phyloP scores from a whole-genome alignment of 768 basidiomycete genomes.

The Naganishia kalamii region DNA sequence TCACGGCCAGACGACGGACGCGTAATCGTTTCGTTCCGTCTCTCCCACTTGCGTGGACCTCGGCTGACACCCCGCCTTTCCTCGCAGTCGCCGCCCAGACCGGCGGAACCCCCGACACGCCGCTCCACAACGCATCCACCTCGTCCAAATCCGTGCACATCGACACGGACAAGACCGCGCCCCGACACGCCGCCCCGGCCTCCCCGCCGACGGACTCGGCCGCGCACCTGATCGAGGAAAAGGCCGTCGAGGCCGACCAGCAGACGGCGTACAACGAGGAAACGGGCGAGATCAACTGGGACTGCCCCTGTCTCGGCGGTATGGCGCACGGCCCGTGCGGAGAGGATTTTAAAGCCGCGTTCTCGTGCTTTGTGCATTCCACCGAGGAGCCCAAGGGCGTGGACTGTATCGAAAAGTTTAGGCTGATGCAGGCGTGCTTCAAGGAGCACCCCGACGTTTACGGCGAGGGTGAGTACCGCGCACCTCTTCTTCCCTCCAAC shows the following conservation, averaged over 20 bases:
- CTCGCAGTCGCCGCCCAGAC: conserved; percentile 18
- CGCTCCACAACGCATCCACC: conserved; percentile 19
- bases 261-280: conserved; percentile 80
- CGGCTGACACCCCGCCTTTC: background rate
- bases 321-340: conserved; percentile 99
- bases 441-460: conserved; percentile 92
- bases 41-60: too few relatives aligned
- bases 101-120: conserved; percentile 22
- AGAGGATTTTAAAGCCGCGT: conserved; percentile 83
- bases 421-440: conserved; percentile 96
- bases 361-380: conserved; percentile 91
- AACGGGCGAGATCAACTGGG: conserved; percentile 99
- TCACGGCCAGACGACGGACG: background rate
- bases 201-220: background rate
- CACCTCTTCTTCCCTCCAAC: background rate
- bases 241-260: conserved; percentile 24
- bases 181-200: background rate
- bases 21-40: too few relatives aligned
- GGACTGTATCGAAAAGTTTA: conserved; percentile 95
- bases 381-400: conserved; percentile 95
- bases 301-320: conserved; percentile 95
- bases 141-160: conserved; percentile 17
- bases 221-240: conserved; percentile 27
- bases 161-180: conserved; percentile 13
- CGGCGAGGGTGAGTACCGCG: conserved; percentile 65